Percentiles rank a stretch among this genome's conserved stretches.
These are phyloP conservation scores for Saitozyma podzolica DNA, from an alignment of 768 basidiomycete genomes.

Conservation along the genomic window DNA sequence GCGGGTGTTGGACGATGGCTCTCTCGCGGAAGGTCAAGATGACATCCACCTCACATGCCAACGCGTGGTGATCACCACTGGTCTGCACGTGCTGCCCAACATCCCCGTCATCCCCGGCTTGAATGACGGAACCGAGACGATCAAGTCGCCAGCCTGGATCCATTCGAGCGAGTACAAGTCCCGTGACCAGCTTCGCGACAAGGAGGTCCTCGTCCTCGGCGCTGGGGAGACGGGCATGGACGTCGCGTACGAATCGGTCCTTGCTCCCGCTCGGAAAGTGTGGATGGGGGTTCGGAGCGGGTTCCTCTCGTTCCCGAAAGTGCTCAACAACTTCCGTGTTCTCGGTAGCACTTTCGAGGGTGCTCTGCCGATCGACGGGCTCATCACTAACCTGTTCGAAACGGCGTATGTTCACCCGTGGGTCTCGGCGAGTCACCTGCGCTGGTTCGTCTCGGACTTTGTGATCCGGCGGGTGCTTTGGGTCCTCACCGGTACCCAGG, in stretches of 20 bases:
- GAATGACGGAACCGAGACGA: constrained; percentile 52
- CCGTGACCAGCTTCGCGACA: constrained; percentile 56
- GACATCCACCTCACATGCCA: constrained; percentile 13
- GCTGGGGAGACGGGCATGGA: constrained; percentile 69
- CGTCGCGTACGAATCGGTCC: constrained; percentile 55
- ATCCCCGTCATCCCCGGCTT: constrained; percentile 59
- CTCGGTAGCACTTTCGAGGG: constrained; percentile 57
- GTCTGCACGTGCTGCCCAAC: constrained; percentile 62
- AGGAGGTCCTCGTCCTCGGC: constrained; percentile 62
- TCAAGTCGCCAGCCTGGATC: constrained; percentile 42
- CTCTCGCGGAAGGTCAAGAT: not conserved
- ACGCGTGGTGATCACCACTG: constrained; percentile 61
- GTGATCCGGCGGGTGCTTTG: constrained; percentile 64
- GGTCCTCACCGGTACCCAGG: constrained; percentile 62
- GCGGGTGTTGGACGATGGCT: constrained; percentile 45
- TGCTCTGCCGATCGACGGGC: constrained; percentile 54
- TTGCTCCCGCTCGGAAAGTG: constrained; percentile 60
- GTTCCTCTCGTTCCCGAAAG: constrained; percentile 65
- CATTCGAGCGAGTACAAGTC: constrained; percentile 62
- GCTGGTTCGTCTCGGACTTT: constrained; percentile 63
- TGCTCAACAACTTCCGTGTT: constrained; percentile 63
- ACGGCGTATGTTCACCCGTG: constrained; percentile 60
- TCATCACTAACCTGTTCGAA: constrained; percentile 64
- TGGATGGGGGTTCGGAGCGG: constrained; percentile 61
- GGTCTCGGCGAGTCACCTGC: constrained; percentile 60